Evolutionary conservation across 805 yeast species (phyloP).

Genomic region (Monosporozyma aerobia): DNA sequence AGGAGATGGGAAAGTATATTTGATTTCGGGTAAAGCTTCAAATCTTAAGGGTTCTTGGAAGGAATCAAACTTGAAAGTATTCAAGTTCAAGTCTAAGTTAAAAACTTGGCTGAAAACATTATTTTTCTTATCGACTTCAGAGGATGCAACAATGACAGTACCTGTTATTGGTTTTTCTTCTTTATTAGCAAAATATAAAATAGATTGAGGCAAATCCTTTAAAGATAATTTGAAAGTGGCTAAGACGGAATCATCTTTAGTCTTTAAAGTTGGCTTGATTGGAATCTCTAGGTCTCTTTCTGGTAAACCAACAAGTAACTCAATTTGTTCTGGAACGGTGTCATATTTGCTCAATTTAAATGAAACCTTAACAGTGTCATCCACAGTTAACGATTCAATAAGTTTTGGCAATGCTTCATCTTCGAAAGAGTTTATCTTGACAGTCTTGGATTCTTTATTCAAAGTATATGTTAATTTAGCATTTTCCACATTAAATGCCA

Average conservation of each 20-base stretch:
- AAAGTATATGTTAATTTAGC: conserved; percentile 2
- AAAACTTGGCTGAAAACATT: conserved; percentile 16
- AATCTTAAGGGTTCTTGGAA: conserved; percentile 21
- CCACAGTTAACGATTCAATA: conserved; percentile 5
- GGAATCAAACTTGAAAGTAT: conserved; percentile 1
- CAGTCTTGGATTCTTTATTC: background rate
- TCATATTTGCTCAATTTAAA: conserved; percentile 10
- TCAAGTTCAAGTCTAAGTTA: conserved; percentile 10
- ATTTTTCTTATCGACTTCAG: conserved; percentile 4
- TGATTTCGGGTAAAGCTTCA: conserved; percentile 51
- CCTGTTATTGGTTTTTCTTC: conserved; percentile 12
- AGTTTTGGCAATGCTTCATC: background rate
- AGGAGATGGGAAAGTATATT: conserved; percentile 49
- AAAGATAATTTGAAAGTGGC: conserved; percentile 7
- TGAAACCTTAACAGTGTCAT: conserved; percentile 14
- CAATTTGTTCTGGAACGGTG: conserved; percentile 14
- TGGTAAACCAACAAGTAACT: conserved; percentile 22
- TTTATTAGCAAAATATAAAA: conserved; percentile 16
- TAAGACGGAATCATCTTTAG: conserved; percentile 9
- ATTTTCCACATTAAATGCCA: conserved; percentile 6
- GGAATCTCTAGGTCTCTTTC: conserved; percentile 17
- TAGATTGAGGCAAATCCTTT: conserved; percentile 14
- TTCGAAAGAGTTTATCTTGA: conserved; percentile 7
- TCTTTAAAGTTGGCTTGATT: conserved; percentile 13
- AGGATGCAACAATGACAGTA: conserved; percentile 16